Percentiles rank a stretch among this genome's conserved stretches.
phyloP scores from a whole-genome alignment of 306 rosid species.

The Carpinus fangiana region DNA sequence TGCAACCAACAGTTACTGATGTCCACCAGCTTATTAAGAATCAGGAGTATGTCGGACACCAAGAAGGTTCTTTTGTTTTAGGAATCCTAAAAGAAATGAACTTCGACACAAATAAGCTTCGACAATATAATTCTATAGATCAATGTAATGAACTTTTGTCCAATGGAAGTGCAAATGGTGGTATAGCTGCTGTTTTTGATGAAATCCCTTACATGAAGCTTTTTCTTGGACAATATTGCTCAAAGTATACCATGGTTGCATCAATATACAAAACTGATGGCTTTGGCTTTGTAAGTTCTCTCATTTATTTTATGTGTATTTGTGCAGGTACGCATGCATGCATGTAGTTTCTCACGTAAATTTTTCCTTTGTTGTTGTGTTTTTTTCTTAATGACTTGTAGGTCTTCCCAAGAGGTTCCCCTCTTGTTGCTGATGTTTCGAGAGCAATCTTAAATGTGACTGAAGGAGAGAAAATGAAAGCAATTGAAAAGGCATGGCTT shows the following conservation, averaged over 20 bases:
- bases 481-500: constrained; percentile 49
- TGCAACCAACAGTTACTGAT: constrained; percentile 45
- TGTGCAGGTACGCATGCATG: not conserved
- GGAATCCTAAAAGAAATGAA: constrained; percentile 33
- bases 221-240: constrained; percentile 37
- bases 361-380: no score
- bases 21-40: constrained; percentile 36
- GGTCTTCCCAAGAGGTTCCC: constrained; percentile 49
- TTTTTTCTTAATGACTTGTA: constrained; percentile 1
- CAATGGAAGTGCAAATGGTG: constrained; percentile 33
- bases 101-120: not conserved
- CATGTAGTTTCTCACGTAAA: not conserved
- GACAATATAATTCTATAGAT: not conserved
- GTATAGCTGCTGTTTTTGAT: constrained; percentile 51
- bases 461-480: constrained; percentile 48
- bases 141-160: constrained; percentile 28
- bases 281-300: constrained; percentile 49
- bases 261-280: constrained; percentile 45
- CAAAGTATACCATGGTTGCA: constrained; percentile 36
- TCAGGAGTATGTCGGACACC: constrained; percentile 47
- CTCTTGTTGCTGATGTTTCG: constrained; percentile 53
- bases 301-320: not conserved
- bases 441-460: constrained; percentile 52
- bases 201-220: constrained; percentile 40
- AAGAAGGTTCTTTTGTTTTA: constrained; percentile 40